Evolutionary conservation across 179 eudicot species (phyloP), one percentile per base, ranked within the genome.

Genomic region (Patellifolia procumbens): DNA sequence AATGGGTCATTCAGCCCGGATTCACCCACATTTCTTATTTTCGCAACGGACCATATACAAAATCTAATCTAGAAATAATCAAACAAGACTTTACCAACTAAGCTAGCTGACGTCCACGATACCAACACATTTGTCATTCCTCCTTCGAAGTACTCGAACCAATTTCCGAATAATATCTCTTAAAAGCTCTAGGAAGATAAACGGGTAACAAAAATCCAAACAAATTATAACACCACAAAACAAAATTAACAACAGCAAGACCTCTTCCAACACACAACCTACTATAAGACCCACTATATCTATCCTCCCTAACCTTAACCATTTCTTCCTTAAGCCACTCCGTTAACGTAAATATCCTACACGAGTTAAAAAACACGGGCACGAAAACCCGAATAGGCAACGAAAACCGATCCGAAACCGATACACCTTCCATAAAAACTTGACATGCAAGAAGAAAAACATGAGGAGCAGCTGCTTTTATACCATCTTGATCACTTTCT

Each of bases 171-270:
- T 89, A 94, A 65, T 94, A 89, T 24, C 61, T 80, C 89, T 88
- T 87, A 55, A 94, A 86, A 19, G 93, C 92, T 79, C 22, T 91
- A 2, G 96, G 98, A 26, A 92, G 86, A 60, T 78, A 92, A 34
- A 89, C 82, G 42, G 98, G 97, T 87, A 94, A 82, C 87, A 94
- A 84, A 76, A 91, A 92, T 72, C 97, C 98, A 76, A 91, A 89
- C 81, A 94, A 73, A 78, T 92, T 92, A 79, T 83, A 94, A 73
- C 83, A 59, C 98, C 98, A 92, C 1, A 89, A 78, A 45, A 58
- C 91, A 81, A 82, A 70, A 74, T 94, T 94, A 9, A 83, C 87
- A 20, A 84, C 49, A 31, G 93, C 91, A 31, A 92, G 87, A 24
- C 31, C 84, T 55, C 87, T 88, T 34, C 96, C 95, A 26, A 88